Base-by-base conservation (phyloP, 1,139 yeast genomes). In the Yamadazyma conglobata region DNA sequence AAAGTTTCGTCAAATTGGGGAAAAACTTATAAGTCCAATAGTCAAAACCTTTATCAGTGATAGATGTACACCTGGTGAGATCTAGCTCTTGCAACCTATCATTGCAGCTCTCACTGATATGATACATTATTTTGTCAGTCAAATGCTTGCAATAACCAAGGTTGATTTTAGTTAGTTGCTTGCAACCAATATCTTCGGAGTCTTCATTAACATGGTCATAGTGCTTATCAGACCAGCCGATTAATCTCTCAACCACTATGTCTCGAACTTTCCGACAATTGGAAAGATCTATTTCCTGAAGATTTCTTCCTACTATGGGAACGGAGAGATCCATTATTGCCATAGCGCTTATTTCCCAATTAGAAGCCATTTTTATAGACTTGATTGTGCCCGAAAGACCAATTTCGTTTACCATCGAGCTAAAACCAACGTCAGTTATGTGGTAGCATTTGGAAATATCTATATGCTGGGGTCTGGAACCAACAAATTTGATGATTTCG, bases 311-410 rank as follows among this genome's bases (percentile, higher is more conserved):
- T 22, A 79, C 77, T 39, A 74, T 70, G 0, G 82, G 81, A 2
- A 73, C 79, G 1, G 86, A 71, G 29, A 83, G 54, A 50, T 83
- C 91, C 85, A 82, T 79, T 15, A 83, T 78, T 4, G 89, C 84
- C 85, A 79, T 77, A 3, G 87, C 85, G 39, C 82, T 74, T 6
- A 82, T 76, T 43, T 80, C 86, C 91, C 91, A 83, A 30, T 76
- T 80, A 16, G 84, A 77, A 35, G 65, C 68, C 86, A 83, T 79
- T 38, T 67, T 69, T 30, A 83, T 58, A 6, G 58, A 55, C 32
- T 63, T 62, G 28, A 83, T 68, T 21, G 65, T 64, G 6, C 88
- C 88, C 25, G 77, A 54, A 43, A 77, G 75, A 0, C 88, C 89
- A 37, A 82, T 71, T 40, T 79, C 85, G 46, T 78, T 79, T 14